phyloP scores from a whole-genome alignment of 1,284 basidiomycete species.

The Pyrrhoderma lamaoense region DNA sequence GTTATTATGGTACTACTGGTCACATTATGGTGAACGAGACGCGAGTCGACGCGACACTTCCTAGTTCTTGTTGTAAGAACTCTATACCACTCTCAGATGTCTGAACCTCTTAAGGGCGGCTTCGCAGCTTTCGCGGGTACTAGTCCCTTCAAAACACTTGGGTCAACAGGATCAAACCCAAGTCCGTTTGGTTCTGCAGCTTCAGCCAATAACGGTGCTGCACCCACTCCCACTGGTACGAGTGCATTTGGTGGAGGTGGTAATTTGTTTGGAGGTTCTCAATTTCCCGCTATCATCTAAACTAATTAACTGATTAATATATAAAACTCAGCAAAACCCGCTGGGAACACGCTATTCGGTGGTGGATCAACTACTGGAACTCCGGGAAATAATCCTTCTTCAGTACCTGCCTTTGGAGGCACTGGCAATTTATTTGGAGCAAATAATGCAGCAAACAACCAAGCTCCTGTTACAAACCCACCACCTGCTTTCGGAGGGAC shows the following conservation, averaged over 20 bases:
- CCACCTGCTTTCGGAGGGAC: too few relatives aligned
- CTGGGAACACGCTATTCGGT: neutral
- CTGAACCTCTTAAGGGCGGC: slow-evolving; percentile 16
- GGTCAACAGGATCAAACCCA: neutral
- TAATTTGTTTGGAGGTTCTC: slow-evolving; percentile 6
- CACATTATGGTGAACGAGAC: too few relatives aligned
- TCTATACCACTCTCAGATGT: slow-evolving; percentile 2
- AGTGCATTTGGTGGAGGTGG: slow-evolving; percentile 14
- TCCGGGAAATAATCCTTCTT: neutral
- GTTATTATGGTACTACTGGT: too few relatives aligned
- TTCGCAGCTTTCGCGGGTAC: slow-evolving; percentile 11
- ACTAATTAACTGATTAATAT: too few relatives aligned
- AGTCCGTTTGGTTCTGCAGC: slow-evolving; percentile 8
- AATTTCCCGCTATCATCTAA: neutral
- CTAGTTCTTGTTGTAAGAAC: neutral
- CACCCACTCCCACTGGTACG: neutral
- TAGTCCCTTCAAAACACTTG: slow-evolving; percentile 6
- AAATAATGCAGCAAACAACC: slow-evolving; percentile 7
- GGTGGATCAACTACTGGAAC: neutral
- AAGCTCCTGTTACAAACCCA: slow-evolving; percentile 2
- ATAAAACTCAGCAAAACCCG: neutral
- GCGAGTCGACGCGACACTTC: too few relatives aligned
- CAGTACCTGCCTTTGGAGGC: neutral
- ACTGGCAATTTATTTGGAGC: slow-evolving; percentile 7
- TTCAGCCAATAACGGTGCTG: slow-evolving; percentile 1